These are phyloP conservation scores for Plasmodium relictum DNA, from an alignment of 169 alveolate genomes.

Conservation along the genomic window DNA sequence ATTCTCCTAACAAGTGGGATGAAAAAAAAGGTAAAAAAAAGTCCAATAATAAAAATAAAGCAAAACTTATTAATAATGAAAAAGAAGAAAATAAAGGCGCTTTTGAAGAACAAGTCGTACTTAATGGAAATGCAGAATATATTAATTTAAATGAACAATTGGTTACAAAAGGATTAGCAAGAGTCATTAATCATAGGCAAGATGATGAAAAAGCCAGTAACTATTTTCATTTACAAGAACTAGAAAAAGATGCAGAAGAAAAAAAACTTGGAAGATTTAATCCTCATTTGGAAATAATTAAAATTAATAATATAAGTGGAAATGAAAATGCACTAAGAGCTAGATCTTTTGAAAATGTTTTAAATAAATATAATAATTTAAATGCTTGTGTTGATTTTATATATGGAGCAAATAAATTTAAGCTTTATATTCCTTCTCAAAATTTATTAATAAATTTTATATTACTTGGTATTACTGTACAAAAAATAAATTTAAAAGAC, in stretches of 20 bases:
- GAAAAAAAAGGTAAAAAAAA: background rate
- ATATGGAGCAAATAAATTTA: conserved; percentile 72
- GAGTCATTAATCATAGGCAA: conserved; percentile 61
- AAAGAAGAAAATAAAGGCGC: background rate
- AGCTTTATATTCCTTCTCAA: conserved; percentile 67
- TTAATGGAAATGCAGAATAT: background rate
- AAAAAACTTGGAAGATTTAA: conserved; percentile 64
- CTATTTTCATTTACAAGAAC: conserved; percentile 63
- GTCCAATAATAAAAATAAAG: background rate
- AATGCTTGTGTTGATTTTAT: conserved; percentile 71
- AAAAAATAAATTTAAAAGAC: conserved; percentile 67
- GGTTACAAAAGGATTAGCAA: conserved; percentile 57
- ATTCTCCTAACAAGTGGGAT: conserved; percentile 8
- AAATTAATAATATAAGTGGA: conserved; percentile 74
- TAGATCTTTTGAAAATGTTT: conserved; percentile 63
- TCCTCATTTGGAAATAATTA: conserved; percentile 58
- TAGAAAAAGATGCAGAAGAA: conserved; percentile 69
- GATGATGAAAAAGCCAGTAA: conserved; percentile 67
- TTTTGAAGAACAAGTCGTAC: background rate
- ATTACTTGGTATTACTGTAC: conserved; percentile 56
- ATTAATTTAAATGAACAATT: conserved; percentile 48
- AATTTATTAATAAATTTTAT: conserved; percentile 62
- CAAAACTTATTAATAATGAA: background rate
- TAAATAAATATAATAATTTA: conserved; percentile 69
- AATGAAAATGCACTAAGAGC: conserved; percentile 71